Evolutionary conservation across 768 basidiomycete genomes (phyloP), one percentile per base, ranked within the genome.

Genomic region (Macrolepiota albuminosa): DNA sequence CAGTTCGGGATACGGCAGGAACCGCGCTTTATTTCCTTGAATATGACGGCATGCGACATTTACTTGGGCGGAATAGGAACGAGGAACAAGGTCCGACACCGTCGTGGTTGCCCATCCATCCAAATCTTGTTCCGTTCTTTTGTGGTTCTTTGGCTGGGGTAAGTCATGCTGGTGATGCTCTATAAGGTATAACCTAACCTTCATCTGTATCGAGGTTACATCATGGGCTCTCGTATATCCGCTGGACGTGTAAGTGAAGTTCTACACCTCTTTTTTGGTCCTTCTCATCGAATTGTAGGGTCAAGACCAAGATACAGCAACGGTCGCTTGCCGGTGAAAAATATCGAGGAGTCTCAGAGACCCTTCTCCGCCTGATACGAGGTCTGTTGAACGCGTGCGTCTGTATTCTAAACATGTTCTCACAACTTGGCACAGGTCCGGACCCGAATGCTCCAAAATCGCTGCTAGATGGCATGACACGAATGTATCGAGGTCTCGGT

Each of bases 261-360:
- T 55, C 45, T 61, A 64, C 46, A 66, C 58, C 7, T 37, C n/a
- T 31, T n/a, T n/a, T 31, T 9, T n/a, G 29, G 10, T 2, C 3
- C 31, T 54, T 54, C 11, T 33, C 42, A 43, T 31, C 10, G 13
- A 14, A 16, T 21, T 58, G 14, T 42, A 92, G 90, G 46, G 90
- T 94, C 48, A 93, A 96, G 81, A 98, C 95, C 0, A 96, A 95
- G 74, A 81, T 95, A n/a, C 95, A 98, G 71, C 91, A 95, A 72
- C 86, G 95, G 55, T 87, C 93, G 29, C 76, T 98, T 54, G 88
- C 93, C 6, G 91, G 92, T 49, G 82, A 89, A 62, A 79, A 76
- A 54, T 85, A 87, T 62, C 85, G 91, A 57, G 83, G 88, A 54
- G 79, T 87, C 34, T 78, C 78, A 66, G 88, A 87, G 69, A 95